Evolutionary conservation across 176 grass and related monocot genomes (phyloP).

Genomic region (Phoenix roebelenii): DNA sequence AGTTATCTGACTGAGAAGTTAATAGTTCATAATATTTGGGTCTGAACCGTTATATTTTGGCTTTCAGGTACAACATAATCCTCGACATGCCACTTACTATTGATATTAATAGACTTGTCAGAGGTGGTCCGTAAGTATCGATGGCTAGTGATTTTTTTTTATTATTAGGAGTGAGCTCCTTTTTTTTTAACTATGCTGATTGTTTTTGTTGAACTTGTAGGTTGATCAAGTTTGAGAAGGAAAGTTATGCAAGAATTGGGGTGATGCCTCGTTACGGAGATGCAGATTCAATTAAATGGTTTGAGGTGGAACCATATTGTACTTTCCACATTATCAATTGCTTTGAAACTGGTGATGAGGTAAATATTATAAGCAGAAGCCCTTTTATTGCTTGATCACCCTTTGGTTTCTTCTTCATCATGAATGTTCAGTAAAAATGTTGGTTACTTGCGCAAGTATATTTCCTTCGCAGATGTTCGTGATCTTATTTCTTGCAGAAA

Average conservation of each 20-base stretch:
- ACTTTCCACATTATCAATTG: conserved; percentile 46
- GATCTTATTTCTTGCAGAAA: too few species aligned
- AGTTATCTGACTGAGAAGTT: too few species aligned
- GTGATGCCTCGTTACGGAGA: conserved; percentile 46
- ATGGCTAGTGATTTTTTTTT: not conserved
- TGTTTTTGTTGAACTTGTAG: conserved; percentile 3
- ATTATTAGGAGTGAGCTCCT: not conserved
- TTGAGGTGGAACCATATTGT: conserved; percentile 42
- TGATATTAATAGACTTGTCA: conserved; percentile 29
- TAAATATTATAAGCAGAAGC: conserved; percentile 2
- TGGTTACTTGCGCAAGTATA: too few species aligned
- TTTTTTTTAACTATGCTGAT: conserved; percentile 1
- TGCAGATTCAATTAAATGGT: conserved; percentile 47
- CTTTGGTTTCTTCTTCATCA: too few species aligned
- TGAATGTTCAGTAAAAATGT: too few species aligned
- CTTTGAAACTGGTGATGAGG: conserved; percentile 45
- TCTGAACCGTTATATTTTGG: not conserved
- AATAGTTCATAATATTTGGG: too few species aligned
- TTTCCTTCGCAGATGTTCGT: too few species aligned
- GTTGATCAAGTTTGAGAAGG: conserved; percentile 48
- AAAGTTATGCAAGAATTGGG: conserved; percentile 45
- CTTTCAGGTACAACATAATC: conserved; percentile 48
- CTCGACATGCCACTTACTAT: conserved; percentile 44
- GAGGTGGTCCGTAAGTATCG: conserved; percentile 36
- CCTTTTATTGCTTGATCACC: too few species aligned